phyloP scores from a whole-genome alignment of 129 eudicot genomes.

The Helianthus annuus region DNA sequence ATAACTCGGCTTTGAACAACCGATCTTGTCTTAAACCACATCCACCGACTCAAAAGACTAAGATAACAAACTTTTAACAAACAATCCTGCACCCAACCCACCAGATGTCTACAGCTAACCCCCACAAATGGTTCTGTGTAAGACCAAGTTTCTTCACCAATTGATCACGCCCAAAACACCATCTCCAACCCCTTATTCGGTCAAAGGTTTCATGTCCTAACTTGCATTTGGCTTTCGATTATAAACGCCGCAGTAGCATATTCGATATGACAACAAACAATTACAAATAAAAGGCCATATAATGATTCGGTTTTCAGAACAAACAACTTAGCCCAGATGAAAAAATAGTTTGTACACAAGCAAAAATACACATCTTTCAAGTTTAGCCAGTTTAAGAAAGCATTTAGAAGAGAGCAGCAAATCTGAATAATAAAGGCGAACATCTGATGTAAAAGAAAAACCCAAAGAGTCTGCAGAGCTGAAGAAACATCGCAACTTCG shows the following conservation, averaged over 20 bases:
- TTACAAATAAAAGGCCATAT: not conserved
- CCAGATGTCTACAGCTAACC: not conserved
- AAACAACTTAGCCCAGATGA: not conserved
- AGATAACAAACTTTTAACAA: too few species aligned
- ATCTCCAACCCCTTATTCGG: too few species aligned
- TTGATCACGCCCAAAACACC: too few species aligned
- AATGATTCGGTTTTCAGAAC: not conserved
- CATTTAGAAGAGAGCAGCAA: not conserved
- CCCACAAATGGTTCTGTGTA: not conserved
- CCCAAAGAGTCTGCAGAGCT: not conserved
- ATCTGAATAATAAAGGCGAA: not conserved
- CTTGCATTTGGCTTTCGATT: not conserved
- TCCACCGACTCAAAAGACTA: too few species aligned
- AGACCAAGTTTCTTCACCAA: not conserved
- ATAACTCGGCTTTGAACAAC: not conserved
- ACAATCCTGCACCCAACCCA: too few species aligned
- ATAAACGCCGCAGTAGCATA: not conserved
- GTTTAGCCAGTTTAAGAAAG: not conserved
- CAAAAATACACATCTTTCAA: not conserved
- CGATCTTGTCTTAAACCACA: not conserved
- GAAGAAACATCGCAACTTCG: constrained; percentile 1
- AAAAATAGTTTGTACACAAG: not conserved
- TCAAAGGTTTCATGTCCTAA: too few species aligned
- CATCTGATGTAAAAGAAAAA: too few species aligned
- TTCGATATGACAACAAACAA: not conserved